Evolutionary conservation across 305 asterid species (phyloP).

Genomic region (Fraxinus nigra): DNA sequence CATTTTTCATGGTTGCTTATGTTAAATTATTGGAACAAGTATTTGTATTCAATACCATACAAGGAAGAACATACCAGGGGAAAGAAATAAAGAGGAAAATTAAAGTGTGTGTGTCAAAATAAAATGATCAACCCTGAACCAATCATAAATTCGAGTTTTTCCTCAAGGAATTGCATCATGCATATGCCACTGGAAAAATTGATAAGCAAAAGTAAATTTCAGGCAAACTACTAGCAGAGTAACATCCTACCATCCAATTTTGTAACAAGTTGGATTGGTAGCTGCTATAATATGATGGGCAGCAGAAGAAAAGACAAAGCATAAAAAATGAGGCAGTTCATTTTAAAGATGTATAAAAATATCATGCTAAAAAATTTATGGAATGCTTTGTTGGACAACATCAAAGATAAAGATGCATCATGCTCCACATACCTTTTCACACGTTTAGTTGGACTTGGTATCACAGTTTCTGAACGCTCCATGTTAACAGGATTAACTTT

Average conservation of each 20-base stretch:
- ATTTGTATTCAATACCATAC: not conserved
- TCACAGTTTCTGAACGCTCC: conserved; percentile 41
- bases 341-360: not conserved
- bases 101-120: not conserved
- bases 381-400: not conserved
- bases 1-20: not conserved
- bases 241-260: not conserved
- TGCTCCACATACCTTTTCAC: conserved; percentile 45
- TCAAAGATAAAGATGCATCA: conserved; percentile 18
- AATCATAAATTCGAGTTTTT: not conserved
- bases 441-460: conserved; percentile 40
- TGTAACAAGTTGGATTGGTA: conserved; percentile 6
- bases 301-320: conserved; percentile 4
- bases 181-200: conserved; percentile 12
- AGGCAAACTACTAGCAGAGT: not conserved
- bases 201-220: conserved; percentile 10
- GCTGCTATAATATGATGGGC: conserved; percentile 4
- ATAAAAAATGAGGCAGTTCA: not conserved
- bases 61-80: conserved; percentile 1
- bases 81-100: not conserved
- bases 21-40: not conserved
- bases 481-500: conserved; percentile 36
- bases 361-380: not conserved
- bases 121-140: conserved; percentile 3
- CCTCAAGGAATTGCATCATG: conserved; percentile 18